These are phyloP conservation scores for Colletotrichum tropicicola DNA, from an alignment of 2,329 filamentous ascomycete genomes.

Conservation along the genomic window DNA sequence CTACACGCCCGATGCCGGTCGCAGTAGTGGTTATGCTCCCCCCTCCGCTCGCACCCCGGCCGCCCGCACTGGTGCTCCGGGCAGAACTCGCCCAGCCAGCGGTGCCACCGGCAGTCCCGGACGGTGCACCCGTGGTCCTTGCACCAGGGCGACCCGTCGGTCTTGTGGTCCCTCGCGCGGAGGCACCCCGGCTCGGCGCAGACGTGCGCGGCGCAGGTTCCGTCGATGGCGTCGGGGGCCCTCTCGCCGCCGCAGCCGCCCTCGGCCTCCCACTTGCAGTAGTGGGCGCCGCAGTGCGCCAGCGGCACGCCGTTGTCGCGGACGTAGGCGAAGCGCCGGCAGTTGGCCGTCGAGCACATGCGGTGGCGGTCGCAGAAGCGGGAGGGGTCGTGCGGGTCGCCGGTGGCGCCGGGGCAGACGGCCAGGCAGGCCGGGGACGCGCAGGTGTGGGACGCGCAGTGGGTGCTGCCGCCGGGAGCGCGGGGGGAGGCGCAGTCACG, in stretches of 20 bases:
- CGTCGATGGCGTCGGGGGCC: constrained; percentile 11
- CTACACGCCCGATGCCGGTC: constrained; percentile 32
- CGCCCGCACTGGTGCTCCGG: constrained; percentile 37
- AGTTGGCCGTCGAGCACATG: constrained; percentile 34
- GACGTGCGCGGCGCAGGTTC: constrained; percentile 33
- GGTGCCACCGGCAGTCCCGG: constrained; percentile 34
- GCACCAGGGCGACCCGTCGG: constrained; percentile 26
- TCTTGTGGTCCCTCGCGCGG: constrained; percentile 22
- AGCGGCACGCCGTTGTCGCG: constrained; percentile 36
- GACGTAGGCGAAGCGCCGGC: constrained; percentile 37
- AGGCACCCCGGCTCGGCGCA: constrained; percentile 36
- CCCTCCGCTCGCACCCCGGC: constrained; percentile 36
- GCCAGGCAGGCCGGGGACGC: constrained; percentile 35
- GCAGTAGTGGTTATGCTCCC: constrained; percentile 33
- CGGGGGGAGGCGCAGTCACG: constrained; percentile 32
- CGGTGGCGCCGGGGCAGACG: constrained; percentile 31
- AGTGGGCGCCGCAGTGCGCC: constrained; percentile 39
- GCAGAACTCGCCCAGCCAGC: constrained; percentile 34
- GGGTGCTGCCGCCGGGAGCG: constrained; percentile 20
- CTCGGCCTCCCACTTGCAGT: constrained; percentile 35
- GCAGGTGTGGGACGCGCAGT: constrained; percentile 41
- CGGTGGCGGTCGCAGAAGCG: constrained; percentile 41
- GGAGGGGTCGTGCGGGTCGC: constrained; percentile 26
- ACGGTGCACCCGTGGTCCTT: constrained; percentile 37
- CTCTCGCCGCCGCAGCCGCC: constrained; percentile 37